Conservation (phyloP, 805 yeast species). For the Monosporozyma siamensis region DNA sequence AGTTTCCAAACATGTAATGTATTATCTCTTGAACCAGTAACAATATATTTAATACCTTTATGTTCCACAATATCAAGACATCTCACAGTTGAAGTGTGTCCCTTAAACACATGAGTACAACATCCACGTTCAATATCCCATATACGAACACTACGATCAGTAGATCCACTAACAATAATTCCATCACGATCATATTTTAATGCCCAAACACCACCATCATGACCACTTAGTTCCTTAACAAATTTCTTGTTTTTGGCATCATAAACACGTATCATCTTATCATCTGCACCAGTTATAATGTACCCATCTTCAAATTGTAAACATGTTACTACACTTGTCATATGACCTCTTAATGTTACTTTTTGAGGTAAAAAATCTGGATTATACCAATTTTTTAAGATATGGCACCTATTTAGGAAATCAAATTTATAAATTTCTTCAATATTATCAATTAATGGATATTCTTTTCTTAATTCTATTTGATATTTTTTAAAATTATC, state of each 20-base stretch:
- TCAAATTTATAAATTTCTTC: slow-evolving; percentile 35
- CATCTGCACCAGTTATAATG: slow-evolving; percentile 90
- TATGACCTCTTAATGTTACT: slow-evolving; percentile 59
- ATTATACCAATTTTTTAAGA: slow-evolving; percentile 72
- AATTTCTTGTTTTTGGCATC: slow-evolving; percentile 64
- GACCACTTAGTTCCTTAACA: slow-evolving; percentile 61
- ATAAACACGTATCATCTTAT: slow-evolving; percentile 69
- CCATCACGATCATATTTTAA: slow-evolving; percentile 73
- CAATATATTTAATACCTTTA: slow-evolving; percentile 57
- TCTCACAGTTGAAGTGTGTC: slow-evolving; percentile 88
- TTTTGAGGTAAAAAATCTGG: slow-evolving; percentile 59
- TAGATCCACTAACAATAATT: slow-evolving; percentile 77
- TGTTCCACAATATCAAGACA: slow-evolving; percentile 76
- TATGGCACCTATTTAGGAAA: slow-evolving; percentile 65
- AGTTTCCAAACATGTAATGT: slow-evolving; percentile 77
- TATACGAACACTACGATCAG: slow-evolving; percentile 86
- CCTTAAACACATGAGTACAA: slow-evolving; percentile 85
- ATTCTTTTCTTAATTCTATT: slow-evolving; percentile 18
- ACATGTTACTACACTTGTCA: slow-evolving; percentile 84
- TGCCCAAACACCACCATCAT: slow-evolving; percentile 99
- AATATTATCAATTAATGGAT: slow-evolving; percentile 19
- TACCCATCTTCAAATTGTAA: slow-evolving; percentile 85
- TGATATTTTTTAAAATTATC: slow-evolving; percentile 36
- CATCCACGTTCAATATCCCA: slow-evolving; percentile 83
- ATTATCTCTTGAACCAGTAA: slow-evolving; percentile 77